phyloP scores from a whole-genome alignment of 768 basidiomycete genomes.

The Leccinum ochraceum region DNA sequence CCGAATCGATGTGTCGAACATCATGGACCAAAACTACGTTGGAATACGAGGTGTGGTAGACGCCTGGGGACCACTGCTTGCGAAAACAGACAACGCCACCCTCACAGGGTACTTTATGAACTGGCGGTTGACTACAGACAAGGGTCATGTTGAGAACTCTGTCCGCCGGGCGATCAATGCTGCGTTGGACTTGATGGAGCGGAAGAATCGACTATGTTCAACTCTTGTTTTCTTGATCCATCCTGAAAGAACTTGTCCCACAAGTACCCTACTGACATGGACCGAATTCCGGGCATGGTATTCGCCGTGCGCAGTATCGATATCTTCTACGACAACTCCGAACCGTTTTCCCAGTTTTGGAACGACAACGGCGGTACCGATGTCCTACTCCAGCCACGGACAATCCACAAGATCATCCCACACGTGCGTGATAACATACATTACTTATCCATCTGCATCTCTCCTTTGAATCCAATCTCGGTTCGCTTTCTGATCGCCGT shows the following conservation, averaged over 20 bases:
- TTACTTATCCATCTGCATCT: neutral
- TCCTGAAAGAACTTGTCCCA: neutral
- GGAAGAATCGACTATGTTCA: constrained; percentile 19
- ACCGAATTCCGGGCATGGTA: neutral
- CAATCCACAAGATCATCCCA: constrained; percentile 37
- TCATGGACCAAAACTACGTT: constrained; percentile 36
- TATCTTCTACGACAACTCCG: constrained; percentile 42
- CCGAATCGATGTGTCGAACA: constrained; percentile 44
- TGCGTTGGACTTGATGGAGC: constrained; percentile 15
- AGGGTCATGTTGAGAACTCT: constrained; percentile 10
- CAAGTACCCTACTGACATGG: constrained; percentile 12
- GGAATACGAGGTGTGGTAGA: constrained; percentile 30
- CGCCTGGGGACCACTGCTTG: constrained; percentile 40
- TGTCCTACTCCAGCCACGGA: constrained; percentile 25
- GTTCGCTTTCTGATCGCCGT: too few species aligned
- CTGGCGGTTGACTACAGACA: constrained; percentile 31
- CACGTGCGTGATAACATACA: constrained; percentile 36
- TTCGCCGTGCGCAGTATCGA: constrained; percentile 14
- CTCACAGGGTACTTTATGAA: constrained; percentile 51
- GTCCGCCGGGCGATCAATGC: neutral
- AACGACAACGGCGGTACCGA: constrained; percentile 21
- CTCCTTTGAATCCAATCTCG: too few species aligned
- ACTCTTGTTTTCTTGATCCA: neutral
- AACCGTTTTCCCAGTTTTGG: constrained; percentile 26
- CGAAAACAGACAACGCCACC: constrained; percentile 30